Percentiles rank a stretch among this genome's conserved stretches.
Evolutionary conservation across 176 grass and related monocot species (phyloP).

Genomic region (Rhynchospora tenuis): DNA sequence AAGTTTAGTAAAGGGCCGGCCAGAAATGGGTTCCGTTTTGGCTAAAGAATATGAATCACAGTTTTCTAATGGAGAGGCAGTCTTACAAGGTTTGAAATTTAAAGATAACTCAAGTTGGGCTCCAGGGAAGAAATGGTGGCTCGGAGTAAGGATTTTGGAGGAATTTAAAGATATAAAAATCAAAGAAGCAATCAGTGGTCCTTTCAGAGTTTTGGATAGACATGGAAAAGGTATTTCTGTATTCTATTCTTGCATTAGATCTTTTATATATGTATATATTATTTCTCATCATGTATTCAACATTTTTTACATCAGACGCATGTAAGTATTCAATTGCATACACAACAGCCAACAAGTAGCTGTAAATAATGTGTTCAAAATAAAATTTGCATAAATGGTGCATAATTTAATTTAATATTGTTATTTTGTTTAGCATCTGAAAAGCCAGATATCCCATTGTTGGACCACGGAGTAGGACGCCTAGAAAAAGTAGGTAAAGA

Average conservation of each 20-base stretch:
- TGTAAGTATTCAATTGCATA: too few species aligned
- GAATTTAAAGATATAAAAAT: not conserved
- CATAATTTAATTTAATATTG: not conserved
- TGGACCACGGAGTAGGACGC: constrained; percentile 7
- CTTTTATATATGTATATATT: not conserved
- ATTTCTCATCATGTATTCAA: not conserved
- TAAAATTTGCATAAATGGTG: not conserved
- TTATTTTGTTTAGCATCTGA: not conserved
- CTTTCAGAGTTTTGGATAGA: not conserved
- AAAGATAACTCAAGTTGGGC: not conserved
- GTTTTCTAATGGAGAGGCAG: not conserved
- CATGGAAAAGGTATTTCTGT: constrained; percentile 5
- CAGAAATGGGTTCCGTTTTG: not conserved
- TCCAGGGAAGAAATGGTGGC: not conserved
- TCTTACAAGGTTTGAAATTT: not conserved
- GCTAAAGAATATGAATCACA: not conserved
- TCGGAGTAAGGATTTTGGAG: not conserved
- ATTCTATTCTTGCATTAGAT: not conserved
- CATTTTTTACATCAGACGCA: not conserved
- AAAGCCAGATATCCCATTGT: constrained; percentile 9
- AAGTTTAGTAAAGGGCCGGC: not conserved
- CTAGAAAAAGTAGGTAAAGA: not conserved
- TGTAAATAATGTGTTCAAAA: not conserved
- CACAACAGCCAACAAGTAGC: not conserved
- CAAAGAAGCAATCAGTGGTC: not conserved